Evolutionary conservation across 345 rosid species (phyloP), one percentile per base, ranked within the genome.

Genomic region (Ceriops decandra): DNA sequence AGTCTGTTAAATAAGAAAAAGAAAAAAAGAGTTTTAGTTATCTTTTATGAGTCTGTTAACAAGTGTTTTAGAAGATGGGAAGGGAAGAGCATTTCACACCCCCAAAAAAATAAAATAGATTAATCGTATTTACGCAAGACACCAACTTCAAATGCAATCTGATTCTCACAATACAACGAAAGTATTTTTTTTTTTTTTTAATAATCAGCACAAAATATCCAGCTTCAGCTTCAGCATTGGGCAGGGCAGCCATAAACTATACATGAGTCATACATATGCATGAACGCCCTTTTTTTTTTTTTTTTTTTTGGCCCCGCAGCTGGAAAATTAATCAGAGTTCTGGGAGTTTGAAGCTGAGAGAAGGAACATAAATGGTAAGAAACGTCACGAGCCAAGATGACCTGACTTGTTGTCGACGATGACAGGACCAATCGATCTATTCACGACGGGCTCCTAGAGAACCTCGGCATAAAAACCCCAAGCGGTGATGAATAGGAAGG

Each of bases 191-290:
- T 19, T 31, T 33, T 33, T 1, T 7, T 7, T 33, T 7, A 42
- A 42, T 17, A 15, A 42, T 42, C 49, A 42, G 49, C 49, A 42
- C 49, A 42, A 42, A 42, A 42, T 11, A 11, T 11, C 17, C 19
- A 38, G 49, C 46, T 42, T 64, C 27, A 8, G 51, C 32, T 47
- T 69, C 86, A 26, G 92, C 84, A 64, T 70, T 90, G 49, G 99
- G 98, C 86, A 95, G 80, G 70, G 97, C 98, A 21, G 97, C 97
- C 99, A 95, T 90, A 62, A 95, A 24, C 26, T 24, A 24, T 24
- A 24, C 26, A 0, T 24, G 26, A 24, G 26, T 24, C 26, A 24
- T 24, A 24, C 0, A 24, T 38, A 38, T 2, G 47, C 47, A 38
- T 2, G 46, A 11, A 11, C 16, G 3, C 15, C 46, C 46, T n/a